Base-by-base conservation (phyloP, 129 eudicot species). In the Cynara cardunculus region DNA sequence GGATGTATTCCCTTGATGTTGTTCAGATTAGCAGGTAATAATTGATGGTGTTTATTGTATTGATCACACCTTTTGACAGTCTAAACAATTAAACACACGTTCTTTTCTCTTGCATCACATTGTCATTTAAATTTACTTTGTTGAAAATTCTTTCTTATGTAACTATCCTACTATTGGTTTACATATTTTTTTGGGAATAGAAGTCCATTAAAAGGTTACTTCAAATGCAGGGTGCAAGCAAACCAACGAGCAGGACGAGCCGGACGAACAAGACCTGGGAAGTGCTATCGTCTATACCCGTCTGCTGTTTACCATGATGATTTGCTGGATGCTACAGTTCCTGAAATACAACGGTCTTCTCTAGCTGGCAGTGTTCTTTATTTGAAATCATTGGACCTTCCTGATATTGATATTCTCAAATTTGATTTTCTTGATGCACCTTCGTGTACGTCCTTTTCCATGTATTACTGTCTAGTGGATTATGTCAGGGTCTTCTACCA, bases 201-300 rank as follows among this genome's bases (percentile, higher is more conserved):
- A 61, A 28, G n/a, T n/a, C 25, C 32, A 19, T 53, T 10, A 31
- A 27, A 44, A 34, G 19, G 9, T 13, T 80, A 74, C 41, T 74
- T 16, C 22, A 68, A 66, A 76, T 83, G 41, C 80, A 96, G 98
- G 87, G 99, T 96, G 76, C 99, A 93, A 86, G 97, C 99, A 72
- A 88, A 91, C 83, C 99, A 96, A 76, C 99, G 98, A 67, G 97
- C 98, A 66, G 99, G 99, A 25, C 89, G 99, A 81, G 99, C 99
- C 49, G 99, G 98, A 78, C 87, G 99, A 85, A 96, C 99, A 31
- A 91, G 98, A 74, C 98, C 99, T 19, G 98, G 99, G 28, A 96
- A 91, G 78, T 96, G 99, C 77, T 93, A 89, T 31, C 93, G 99
- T 25, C 69, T 96, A 72, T 96, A 96, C 78, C 91, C 99, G 49